Evolutionary conservation across 2,329 filamentous ascomycete genomes (phyloP), one percentile per base, ranked within the genome.

Genomic region (Camptophora hylomeconis): DNA sequence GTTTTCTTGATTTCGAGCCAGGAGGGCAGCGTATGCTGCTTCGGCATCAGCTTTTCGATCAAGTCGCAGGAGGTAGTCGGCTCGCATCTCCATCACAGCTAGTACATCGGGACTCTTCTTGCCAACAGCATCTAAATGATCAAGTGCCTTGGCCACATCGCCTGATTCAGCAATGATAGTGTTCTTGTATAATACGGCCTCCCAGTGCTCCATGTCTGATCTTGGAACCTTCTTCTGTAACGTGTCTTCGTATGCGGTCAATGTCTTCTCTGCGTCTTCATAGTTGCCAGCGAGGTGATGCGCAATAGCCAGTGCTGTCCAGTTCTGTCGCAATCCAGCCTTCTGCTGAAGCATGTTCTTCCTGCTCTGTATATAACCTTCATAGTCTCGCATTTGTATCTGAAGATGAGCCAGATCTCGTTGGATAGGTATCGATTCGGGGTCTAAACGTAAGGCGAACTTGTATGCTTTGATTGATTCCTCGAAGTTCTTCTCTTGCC

Each of bases 401-500:
- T 98, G 89, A 36, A 98, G 69, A 37, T 92, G 72, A 28, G 89
- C 87, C 37, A 98, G 66, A 50, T 98, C 92, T 41, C 89, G 74
- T 55, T 92, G 82, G 46, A 98, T 98, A 55, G 93, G 87, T 38
- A 74, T 68, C 9, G 83, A 93, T 13, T 92, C 84, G n/a, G 92
- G 87, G 50, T 98, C 89, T 36, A 95, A 70, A 51, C 74, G 76
- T 45, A 98, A 63, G 10, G 89, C 89, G 56, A 92, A 93, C 54
- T 92, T 92, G 66, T 98, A 98, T 34, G 89, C 92, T 66, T 95
- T 95, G 62, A 94, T 94, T 7, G 92, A 87, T 61, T 95, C 89
- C 55, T 95, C 89, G 47, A 92, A 95, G 59, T 98, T 95, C 68
- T 95, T 95, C 51, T 80, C 79, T 26, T 82, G 78, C 28, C 87